These are phyloP conservation scores for Xylaria scruposa DNA, from an alignment of 495 filamentous ascomycete genomes.

Conservation along the genomic window DNA sequence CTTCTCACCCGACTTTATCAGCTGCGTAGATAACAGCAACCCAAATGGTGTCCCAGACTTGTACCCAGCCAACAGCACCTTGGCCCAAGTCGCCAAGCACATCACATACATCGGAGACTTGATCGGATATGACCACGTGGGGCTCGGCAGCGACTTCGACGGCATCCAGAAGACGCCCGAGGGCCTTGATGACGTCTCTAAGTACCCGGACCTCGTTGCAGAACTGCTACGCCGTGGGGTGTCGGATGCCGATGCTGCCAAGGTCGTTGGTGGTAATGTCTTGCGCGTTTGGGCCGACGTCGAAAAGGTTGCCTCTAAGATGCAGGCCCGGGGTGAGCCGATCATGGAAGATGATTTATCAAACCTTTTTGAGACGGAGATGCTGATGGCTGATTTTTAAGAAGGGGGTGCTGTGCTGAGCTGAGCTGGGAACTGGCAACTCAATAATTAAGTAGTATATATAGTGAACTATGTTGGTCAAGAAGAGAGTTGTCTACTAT, in stretches of 20 bases:
- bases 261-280: slow-evolving; percentile 75
- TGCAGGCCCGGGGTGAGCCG: slow-evolving; percentile 64
- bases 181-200: slow-evolving; percentile 80
- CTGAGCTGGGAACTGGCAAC: background rate
- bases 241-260: slow-evolving; percentile 68
- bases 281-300: slow-evolving; percentile 79
- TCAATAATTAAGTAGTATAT: background rate
- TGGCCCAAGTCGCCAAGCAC: slow-evolving; percentile 79
- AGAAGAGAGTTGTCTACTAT: background rate
- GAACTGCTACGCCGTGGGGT: slow-evolving; percentile 73
- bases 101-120: slow-evolving; percentile 71
- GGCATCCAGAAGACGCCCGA: slow-evolving; percentile 64
- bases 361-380: slow-evolving; percentile 10
- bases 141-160: slow-evolving; percentile 77
- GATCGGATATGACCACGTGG: slow-evolving; percentile 77
- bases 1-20: slow-evolving; percentile 81
- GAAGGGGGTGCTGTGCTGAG: background rate
- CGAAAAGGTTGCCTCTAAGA: slow-evolving; percentile 65
- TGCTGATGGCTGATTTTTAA: background rate
- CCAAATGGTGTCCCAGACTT: slow-evolving; percentile 67
- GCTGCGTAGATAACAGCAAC: slow-evolving; percentile 61
- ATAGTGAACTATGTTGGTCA: background rate
- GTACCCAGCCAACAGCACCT: slow-evolving; percentile 70
- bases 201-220: slow-evolving; percentile 79
- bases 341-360: slow-evolving; percentile 67